These are phyloP conservation scores for Ceriops tagal DNA, from an alignment of 345 rosid genomes.

Conservation along the genomic window DNA sequence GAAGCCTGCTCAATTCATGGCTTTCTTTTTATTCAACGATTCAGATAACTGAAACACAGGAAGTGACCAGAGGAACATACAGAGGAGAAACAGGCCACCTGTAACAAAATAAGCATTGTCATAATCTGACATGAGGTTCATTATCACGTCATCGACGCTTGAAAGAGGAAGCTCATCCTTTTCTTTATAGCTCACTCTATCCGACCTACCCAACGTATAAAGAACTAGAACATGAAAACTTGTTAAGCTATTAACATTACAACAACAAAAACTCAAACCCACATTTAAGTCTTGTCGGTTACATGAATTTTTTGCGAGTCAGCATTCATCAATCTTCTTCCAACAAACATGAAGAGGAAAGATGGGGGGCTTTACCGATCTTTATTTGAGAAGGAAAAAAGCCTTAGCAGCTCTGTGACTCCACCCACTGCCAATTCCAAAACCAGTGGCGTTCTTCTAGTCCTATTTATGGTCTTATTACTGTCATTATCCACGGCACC, in stretches of 20 bases:
- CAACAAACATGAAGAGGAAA: not conserved
- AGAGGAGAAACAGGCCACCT: slow-evolving; percentile 33
- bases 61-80: not conserved
- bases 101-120: slow-evolving; percentile 83
- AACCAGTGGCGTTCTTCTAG: slow-evolving; percentile 39
- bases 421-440: slow-evolving; percentile 68
- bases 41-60: not conserved
- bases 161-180: slow-evolving; percentile 33
- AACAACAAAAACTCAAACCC: not conserved
- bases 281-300: no score
- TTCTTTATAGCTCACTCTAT: slow-evolving; percentile 21
- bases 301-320: no score
- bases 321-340: no score
- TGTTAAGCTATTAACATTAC: not conserved
- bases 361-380: slow-evolving; percentile 24
- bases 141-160: slow-evolving; percentile 51
- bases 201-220: slow-evolving; percentile 16
- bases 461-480: not conserved
- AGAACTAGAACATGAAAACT: not conserved
- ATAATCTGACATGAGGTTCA: slow-evolving; percentile 55
- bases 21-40: no score
- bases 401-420: slow-evolving; percentile 63
- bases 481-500: slow-evolving; percentile 28
- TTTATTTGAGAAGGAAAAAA: slow-evolving; percentile 37
- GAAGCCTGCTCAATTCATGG: no score